Conservation (phyloP, 2,329 filamentous ascomycete species). For the Stagonosporopsis rhizophila region DNA sequence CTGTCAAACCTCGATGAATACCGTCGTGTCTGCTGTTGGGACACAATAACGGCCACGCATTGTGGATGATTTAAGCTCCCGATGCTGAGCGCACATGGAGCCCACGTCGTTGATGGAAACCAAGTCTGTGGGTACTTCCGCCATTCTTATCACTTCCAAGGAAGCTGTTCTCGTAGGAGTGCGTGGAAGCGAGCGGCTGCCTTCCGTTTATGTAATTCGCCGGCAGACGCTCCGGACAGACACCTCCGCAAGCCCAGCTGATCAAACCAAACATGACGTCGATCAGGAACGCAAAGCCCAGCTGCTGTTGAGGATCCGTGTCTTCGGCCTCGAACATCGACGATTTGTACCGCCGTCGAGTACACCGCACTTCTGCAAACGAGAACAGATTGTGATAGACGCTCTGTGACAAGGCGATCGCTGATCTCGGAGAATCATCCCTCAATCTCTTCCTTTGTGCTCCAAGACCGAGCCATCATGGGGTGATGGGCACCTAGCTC, state of each 20-base stretch:
- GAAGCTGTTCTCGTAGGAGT: background rate
- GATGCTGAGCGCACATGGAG: slow-evolving; percentile 3
- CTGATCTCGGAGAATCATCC: background rate
- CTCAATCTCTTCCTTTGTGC: background rate
- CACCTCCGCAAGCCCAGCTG: slow-evolving; percentile 2
- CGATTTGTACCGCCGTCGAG: background rate
- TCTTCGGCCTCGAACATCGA: background rate
- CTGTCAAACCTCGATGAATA: background rate
- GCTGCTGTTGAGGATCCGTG: slow-evolving; percentile 3
- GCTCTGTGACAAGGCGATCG: background rate
- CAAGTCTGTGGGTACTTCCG: slow-evolving; percentile 1
- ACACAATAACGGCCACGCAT: background rate
- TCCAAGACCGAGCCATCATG: slow-evolving; percentile 2
- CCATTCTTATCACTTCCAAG: background rate
- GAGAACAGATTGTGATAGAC: background rate
- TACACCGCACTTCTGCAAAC: slow-evolving; percentile 5
- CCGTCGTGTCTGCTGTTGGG: background rate
- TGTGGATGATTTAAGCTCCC: background rate
- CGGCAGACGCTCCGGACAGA: slow-evolving; percentile 4
- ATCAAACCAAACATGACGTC: slow-evolving; percentile 12
- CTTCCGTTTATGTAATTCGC: slow-evolving; percentile 11
- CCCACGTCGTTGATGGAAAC: background rate
- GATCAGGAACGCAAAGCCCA: slow-evolving; percentile 17
- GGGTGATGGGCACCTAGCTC: slow-evolving; percentile 9
- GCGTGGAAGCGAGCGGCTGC: background rate